Evolutionary conservation across 176 grass and related monocot genomes (phyloP), one percentile per base, ranked within the genome.

Genomic region (Oryza glumipatula): DNA sequence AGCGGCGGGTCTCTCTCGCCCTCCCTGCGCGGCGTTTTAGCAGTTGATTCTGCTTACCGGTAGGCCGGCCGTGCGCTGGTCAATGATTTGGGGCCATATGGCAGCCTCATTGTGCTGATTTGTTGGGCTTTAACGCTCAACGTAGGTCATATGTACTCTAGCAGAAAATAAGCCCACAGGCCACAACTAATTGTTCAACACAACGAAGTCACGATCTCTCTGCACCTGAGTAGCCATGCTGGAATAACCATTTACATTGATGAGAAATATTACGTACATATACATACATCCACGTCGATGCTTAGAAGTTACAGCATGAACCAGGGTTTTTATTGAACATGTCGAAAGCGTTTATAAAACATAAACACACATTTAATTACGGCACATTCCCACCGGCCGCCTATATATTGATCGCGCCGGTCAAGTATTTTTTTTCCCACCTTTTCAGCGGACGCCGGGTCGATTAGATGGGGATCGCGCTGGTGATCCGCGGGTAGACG

Each of bases 401-500:
- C 15, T 41, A 38, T 38, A 6, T 12, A 44, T 9, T 9, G 19
- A 44, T 9, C 17, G 19, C 69, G 36, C 38, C 36, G 21, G 21
- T 41, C 67, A 24, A 3, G 22, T 7, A 78, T 14, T 19, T 54
- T 54, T 6, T 54, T 3, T 54, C 5, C 7, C 3, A n/a, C 36
- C n/a, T 60, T 60, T 66, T 46, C 22, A 79, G 64, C 4, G 65
- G 63, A 64, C 77, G 1, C 56, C 7, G 39, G 13, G n/a, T 17
- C 3, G 16, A 36, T 94, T 65, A 98, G 71, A 95, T 93, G 35
- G 95, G 90, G 44, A 98, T 87, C 26, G 91, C 82, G 3, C 80
- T 86, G 33, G 76, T 69, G 67, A 95, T 77, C 67, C 64, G 81
- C 30, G 89, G 95, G 54, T 98, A 98, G 78, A 98, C 93, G 77